Evolutionary conservation across 1,284 basidiomycete genomes (phyloP).

Genomic region (Apiotrichum gracile): DNA sequence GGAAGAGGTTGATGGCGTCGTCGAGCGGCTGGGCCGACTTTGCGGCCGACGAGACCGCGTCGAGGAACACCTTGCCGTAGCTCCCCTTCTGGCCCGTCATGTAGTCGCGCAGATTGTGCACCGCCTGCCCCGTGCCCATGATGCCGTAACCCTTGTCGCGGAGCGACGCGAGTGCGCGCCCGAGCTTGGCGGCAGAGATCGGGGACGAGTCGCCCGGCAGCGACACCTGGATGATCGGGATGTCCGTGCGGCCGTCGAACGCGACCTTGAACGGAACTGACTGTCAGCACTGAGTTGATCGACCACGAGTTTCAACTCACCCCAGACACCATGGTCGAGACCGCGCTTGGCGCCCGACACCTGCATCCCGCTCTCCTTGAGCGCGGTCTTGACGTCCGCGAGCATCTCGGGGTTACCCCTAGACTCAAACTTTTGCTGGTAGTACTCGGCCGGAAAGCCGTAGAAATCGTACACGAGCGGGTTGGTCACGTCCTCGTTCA

Average conservation of each 20-base stretch:
- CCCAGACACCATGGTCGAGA: constrained; percentile 50
- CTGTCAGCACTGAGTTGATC: constrained; percentile 41
- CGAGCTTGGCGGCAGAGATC: constrained; percentile 42
- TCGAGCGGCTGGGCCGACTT: constrained; percentile 15
- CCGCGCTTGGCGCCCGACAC: constrained; percentile 36
- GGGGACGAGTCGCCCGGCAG: constrained; percentile 42
- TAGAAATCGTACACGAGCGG: constrained; percentile 51
- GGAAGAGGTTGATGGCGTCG: constrained; percentile 22
- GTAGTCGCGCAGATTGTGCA: constrained; percentile 45
- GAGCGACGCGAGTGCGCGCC: constrained; percentile 42
- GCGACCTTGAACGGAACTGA: constrained; percentile 48
- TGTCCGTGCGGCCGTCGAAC: constrained; percentile 37
- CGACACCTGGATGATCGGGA: constrained; percentile 48
- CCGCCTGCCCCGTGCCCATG: constrained; percentile 40
- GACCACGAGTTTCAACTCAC: constrained; percentile 29
- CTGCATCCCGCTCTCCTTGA: constrained; percentile 29
- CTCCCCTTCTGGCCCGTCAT: constrained; percentile 3
- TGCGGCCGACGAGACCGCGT: constrained; percentile 20
- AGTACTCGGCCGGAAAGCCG: constrained; percentile 47
- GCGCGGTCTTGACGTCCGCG: constrained; percentile 25
- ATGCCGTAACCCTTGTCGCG: constrained; percentile 39
- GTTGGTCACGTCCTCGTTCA: constrained; percentile 41
- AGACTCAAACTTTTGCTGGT: constrained; percentile 43
- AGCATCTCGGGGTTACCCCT: constrained; percentile 26
- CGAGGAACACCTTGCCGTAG: constrained; percentile 24